Conservation (phyloP, 2,329 filamentous ascomycete species). For the Rhytidhysteron rufulum region DNA sequence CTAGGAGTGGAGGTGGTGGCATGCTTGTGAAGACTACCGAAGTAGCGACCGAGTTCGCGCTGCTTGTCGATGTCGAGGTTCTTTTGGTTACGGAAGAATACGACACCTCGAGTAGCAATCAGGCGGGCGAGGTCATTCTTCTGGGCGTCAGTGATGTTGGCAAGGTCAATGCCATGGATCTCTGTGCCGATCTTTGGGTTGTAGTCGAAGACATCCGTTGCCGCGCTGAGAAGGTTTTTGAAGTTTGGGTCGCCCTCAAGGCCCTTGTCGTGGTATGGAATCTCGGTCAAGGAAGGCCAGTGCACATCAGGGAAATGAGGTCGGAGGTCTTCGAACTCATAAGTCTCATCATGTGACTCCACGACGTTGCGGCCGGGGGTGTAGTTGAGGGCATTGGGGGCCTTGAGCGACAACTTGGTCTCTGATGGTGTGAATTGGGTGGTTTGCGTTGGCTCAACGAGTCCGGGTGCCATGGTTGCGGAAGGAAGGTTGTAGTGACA, state of each 20-base stretch:
- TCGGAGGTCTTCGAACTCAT: slow-evolving; percentile 51
- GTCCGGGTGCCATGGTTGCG: slow-evolving; percentile 8
- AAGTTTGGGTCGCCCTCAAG: slow-evolving; percentile 53
- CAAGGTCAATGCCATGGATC: slow-evolving; percentile 49
- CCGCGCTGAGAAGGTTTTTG: slow-evolving; percentile 49
- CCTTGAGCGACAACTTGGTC: slow-evolving; percentile 16
- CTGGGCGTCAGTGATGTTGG: slow-evolving; percentile 48
- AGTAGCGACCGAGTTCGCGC: slow-evolving; percentile 49
- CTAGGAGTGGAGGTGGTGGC: slow-evolving; percentile 52
- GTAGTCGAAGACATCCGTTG: slow-evolving; percentile 55
- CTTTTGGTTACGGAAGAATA: slow-evolving; percentile 56
- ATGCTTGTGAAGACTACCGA: slow-evolving; percentile 53
- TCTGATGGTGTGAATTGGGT: slow-evolving; percentile 5
- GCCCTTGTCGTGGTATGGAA: slow-evolving; percentile 53
- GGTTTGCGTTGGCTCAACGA: slow-evolving; percentile 1
- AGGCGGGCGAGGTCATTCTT: slow-evolving; percentile 53
- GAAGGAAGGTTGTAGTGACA: background rate
- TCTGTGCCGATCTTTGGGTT: slow-evolving; percentile 56
- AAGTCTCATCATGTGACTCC: slow-evolving; percentile 45
- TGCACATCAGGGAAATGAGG: slow-evolving; percentile 52
- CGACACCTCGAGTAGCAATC: slow-evolving; percentile 53
- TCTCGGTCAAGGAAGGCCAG: slow-evolving; percentile 48
- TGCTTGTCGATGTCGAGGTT: slow-evolving; percentile 54
- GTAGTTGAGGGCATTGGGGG: slow-evolving; percentile 33
- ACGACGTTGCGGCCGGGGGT: slow-evolving; percentile 47